phyloP scores from a whole-genome alignment of 2,329 filamentous ascomycete species.

The Myotisia sp. region DNA sequence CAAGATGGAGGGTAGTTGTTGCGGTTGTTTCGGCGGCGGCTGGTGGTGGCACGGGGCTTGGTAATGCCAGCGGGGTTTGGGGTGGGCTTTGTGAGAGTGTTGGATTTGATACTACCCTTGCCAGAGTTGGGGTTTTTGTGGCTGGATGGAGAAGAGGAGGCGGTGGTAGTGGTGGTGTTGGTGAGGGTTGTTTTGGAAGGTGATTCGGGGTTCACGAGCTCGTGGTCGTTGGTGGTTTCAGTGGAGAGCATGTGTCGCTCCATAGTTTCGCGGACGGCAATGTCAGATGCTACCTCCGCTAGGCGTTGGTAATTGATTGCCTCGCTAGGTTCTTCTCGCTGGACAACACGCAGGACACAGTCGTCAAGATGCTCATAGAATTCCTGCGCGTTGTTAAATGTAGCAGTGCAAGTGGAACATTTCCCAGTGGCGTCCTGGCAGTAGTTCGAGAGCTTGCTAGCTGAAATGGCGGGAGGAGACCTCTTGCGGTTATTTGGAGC shows the following conservation, averaged over 20 bases:
- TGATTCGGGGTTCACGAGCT: conserved; percentile 39
- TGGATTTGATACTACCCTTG: conserved; percentile 13
- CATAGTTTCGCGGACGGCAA: conserved; percentile 43
- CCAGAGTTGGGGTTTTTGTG: conserved; percentile 20
- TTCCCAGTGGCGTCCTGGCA: conserved; percentile 66
- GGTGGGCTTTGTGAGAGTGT: conserved; percentile 30
- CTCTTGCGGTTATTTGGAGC: conserved; percentile 83
- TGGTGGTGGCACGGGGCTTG: conserved; percentile 49
- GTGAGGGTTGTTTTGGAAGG: conserved; percentile 18
- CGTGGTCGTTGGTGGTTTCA: conserved; percentile 39
- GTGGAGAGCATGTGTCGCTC: conserved; percentile 43
- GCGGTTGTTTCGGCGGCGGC: conserved; percentile 69
- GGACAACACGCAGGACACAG: conserved; percentile 50
- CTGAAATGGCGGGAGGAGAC: conserved; percentile 30
- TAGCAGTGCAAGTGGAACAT: conserved; percentile 80
- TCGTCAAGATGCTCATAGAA: conserved; percentile 91
- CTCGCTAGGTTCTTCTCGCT: conserved; percentile 43
- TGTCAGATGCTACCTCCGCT: conserved; percentile 45
- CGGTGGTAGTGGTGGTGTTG: conserved; percentile 34
- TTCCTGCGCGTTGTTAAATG: conserved; percentile 77
- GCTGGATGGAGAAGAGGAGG: not conserved
- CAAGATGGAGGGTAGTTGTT: conserved; percentile 88
- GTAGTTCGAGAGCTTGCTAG: conserved; percentile 56
- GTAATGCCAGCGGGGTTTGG: conserved; percentile 54
- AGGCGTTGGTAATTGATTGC: conserved; percentile 43